These are phyloP conservation scores for Hydrangea macrophylla DNA, from an alignment of 148 eudicot genomes.

Conservation along the genomic window DNA sequence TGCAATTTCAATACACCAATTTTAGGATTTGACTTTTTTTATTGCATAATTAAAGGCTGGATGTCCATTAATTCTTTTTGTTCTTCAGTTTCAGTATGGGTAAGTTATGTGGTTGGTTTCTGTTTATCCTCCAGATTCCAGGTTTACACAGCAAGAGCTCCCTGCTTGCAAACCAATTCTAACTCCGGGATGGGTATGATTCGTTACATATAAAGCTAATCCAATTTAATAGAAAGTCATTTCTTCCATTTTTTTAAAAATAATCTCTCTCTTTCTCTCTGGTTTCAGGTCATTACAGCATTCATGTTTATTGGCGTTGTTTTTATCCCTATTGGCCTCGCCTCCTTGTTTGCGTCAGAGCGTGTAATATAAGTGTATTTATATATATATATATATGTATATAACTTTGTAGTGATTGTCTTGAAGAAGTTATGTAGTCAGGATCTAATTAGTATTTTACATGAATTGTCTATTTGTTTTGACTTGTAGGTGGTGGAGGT, in stretches of 20 bases:
- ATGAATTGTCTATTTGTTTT: conserved; percentile 12
- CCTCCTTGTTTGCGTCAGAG: conserved; percentile 68
- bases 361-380: conserved; percentile 41
- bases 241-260: not conserved
- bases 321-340: conserved; percentile 77
- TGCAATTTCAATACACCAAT: not conserved
- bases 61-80: not conserved
- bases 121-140: conserved; percentile 57
- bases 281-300: conserved; percentile 57
- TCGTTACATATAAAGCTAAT: conserved; percentile 5
- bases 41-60: not conserved
- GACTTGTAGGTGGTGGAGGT: conserved; percentile 72
- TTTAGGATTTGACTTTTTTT: not conserved
- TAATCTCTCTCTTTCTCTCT: conserved; percentile 2
- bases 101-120: conserved; percentile 1
- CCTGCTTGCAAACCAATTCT: conserved; percentile 86
- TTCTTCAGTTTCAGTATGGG: not conserved
- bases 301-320: conserved; percentile 50
- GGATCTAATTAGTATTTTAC: not conserved
- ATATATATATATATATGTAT: no score
- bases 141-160: conserved; percentile 89
- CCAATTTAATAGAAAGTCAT: not conserved
- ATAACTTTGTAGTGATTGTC: not conserved
- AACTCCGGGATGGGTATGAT: conserved; percentile 72
- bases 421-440: conserved; percentile 13